Base-by-base conservation (phyloP, 352 stramenopile genomes). In the Pelagophyceae sp. region DNA sequence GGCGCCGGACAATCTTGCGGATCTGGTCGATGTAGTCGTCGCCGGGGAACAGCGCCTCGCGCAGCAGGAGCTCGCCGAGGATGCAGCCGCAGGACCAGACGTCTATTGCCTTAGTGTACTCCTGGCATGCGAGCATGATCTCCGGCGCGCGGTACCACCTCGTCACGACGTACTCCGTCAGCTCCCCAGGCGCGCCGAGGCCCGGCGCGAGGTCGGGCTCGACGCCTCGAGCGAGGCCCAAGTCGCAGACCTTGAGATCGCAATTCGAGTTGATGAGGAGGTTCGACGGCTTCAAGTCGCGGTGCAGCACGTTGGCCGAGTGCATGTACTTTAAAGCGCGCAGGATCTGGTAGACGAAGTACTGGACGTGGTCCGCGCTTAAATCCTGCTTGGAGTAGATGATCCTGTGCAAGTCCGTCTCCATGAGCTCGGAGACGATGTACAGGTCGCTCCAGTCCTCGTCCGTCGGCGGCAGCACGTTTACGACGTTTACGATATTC, bases 61-160 rank as follows among this genome's bases (percentile, higher is more conserved):
- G 90, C 5, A 86, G 89, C 75, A 98, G 88, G 87, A 98, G 92
- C 79, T 98, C 94, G 0, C 89, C 94, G 72, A 98, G 96, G 67
- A 98, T 98, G 80, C 94, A 98, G 35, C 94, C 94, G 75, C 96
- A 92, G 38, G 89, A 95, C 93, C 93, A 98, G 0, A 98, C 88
- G 79, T 98, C 94, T 35, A 91, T 51, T 15, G 54, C 72, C 27
- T 25, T 70, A 1, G 72, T 71, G 63, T 81, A 81, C 77, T 89
- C 92, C 32, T 89, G n/a, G 78, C 72, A 93, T 87, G 89, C 90
- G 32, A 95, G 80, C 71, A 95, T 60, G 29, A 95, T 81, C 78
- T 95, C 90, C 0, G 90, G 90, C 0, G 88, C 89, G 37, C 90
- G 88, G 76, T 95, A 95, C 90, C 90, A 95, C 50, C 90, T 84